Percentiles rank a stretch among this genome's conserved stretches.
phyloP scores from a whole-genome alignment of 2,329 filamentous ascomycete genomes.

The Didymella pinodella region DNA sequence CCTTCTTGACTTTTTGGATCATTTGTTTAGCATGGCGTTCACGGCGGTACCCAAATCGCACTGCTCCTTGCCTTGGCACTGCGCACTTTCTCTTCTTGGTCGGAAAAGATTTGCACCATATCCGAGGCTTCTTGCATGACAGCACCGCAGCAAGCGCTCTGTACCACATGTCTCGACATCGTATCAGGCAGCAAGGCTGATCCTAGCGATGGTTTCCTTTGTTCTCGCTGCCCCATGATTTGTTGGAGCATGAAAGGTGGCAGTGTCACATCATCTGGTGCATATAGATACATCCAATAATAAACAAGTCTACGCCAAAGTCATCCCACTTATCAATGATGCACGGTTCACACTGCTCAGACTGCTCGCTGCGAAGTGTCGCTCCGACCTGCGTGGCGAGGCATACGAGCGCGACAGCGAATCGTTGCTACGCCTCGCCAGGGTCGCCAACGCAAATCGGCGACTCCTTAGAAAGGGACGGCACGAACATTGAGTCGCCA shows the following conservation, averaged over 20 bases:
- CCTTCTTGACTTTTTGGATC: slow-evolving; percentile 6
- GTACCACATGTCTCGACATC: slow-evolving; percentile 30
- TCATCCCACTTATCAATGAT: neutral
- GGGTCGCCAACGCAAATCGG: slow-evolving; percentile 22
- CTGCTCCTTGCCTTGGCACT: slow-evolving; percentile 1
- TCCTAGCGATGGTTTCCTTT: slow-evolving; percentile 26
- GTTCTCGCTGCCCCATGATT: slow-evolving; percentile 8
- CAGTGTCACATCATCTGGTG: slow-evolving; percentile 3
- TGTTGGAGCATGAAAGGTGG: slow-evolving; percentile 1
- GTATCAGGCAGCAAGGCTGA: slow-evolving; percentile 27
- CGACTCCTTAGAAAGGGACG: slow-evolving; percentile 15
- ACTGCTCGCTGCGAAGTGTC: neutral
- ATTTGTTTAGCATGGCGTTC: slow-evolving; percentile 21
- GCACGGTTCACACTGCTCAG: neutral
- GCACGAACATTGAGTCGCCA: neutral
- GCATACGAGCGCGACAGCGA: slow-evolving; percentile 18
- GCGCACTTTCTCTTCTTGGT: slow-evolving; percentile 4
- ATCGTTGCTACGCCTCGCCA: slow-evolving; percentile 26
- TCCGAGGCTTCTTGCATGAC: slow-evolving; percentile 19
- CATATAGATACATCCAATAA: slow-evolving; percentile 20
- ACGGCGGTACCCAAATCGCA: slow-evolving; percentile 13
- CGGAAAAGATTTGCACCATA: neutral
- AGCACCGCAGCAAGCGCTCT: slow-evolving; percentile 31
- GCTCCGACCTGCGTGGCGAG: neutral
- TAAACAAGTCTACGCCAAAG: slow-evolving; percentile 14